phyloP scores from a whole-genome alignment of 805 yeast genomes.

The Danielia oregonensis region DNA sequence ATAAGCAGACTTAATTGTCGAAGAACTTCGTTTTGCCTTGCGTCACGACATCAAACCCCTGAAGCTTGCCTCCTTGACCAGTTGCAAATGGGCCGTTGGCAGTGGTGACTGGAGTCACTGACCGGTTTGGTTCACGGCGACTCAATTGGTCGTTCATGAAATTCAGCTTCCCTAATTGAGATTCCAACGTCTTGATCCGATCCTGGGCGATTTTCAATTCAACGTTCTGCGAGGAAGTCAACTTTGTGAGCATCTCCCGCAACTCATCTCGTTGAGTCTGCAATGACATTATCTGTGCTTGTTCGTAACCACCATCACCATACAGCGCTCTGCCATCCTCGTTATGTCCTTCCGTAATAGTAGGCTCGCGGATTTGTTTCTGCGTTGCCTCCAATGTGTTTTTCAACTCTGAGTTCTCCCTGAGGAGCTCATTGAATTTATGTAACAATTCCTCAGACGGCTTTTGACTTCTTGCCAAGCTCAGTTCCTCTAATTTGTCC shows the following conservation, averaged over 20 bases:
- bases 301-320: conserved; percentile 10
- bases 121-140: conserved; percentile 15
- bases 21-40: conserved; percentile 19
- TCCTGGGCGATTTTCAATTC: conserved; percentile 36
- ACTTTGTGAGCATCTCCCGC: conserved; percentile 35
- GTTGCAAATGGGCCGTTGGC: conserved; percentile 4
- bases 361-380: conserved; percentile 1
- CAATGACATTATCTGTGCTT: conserved; percentile 13
- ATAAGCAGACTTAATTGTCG: no score
- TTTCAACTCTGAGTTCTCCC: conserved; percentile 41
- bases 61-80: conserved; percentile 33
- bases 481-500: conserved; percentile 42
- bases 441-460: conserved; percentile 35
- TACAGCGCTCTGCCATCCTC: conserved; percentile 1
- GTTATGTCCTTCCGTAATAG: background rate
- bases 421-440: conserved; percentile 36
- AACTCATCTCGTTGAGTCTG: conserved; percentile 38
- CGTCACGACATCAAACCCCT: conserved; percentile 37
- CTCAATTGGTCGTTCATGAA: conserved; percentile 33
- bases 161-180: conserved; percentile 26
- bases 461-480: conserved; percentile 12
- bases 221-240: conserved; percentile 31
- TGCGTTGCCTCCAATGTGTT: conserved; percentile 4
- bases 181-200: conserved; percentile 30
- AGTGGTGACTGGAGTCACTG: background rate